A percentile compares a stretch with the other conserved stretches of the same genome.
Evolutionary conservation across 805 yeast species (phyloP).

Genomic region (Alloascoidea africana): DNA sequence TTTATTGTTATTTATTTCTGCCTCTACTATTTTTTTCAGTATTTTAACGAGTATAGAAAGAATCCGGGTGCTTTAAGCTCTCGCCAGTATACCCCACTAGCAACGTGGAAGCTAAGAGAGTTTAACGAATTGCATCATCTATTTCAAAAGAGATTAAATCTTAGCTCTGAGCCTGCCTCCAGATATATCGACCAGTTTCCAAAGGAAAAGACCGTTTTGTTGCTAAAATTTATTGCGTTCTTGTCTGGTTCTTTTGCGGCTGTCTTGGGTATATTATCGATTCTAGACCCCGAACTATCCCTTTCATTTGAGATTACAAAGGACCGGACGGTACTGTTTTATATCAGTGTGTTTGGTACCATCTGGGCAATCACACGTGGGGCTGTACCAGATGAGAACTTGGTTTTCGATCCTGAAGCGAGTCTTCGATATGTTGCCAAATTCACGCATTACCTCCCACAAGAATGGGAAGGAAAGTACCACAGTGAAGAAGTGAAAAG

Average conservation of each 20-base stretch:
- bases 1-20: slow-evolving; percentile 73
- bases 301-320: slow-evolving; percentile 77
- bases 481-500: slow-evolving; percentile 76
- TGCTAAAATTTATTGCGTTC: slow-evolving; percentile 50
- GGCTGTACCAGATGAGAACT: slow-evolving; percentile 45
- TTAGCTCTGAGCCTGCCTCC: slow-evolving; percentile 68
- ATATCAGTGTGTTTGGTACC: slow-evolving; percentile 79
- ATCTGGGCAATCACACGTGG: slow-evolving; percentile 73
- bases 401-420: slow-evolving; percentile 87
- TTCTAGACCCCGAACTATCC: slow-evolving; percentile 82
- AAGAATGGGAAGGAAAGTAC: slow-evolving; percentile 69
- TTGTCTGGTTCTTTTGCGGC: slow-evolving; percentile 84
- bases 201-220: slow-evolving; percentile 44
- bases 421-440: slow-evolving; percentile 67
- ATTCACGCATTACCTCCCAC: slow-evolving; percentile 83
- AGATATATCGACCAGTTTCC: slow-evolving; percentile 88
- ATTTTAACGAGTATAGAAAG: slow-evolving; percentile 83
- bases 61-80: slow-evolving; percentile 75
- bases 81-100: slow-evolving; percentile 84
- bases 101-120: slow-evolving; percentile 91
- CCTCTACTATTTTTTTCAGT: slow-evolving; percentile 71
- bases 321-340: slow-evolving; percentile 72
- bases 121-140: slow-evolving; percentile 87
- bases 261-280: slow-evolving; percentile 59
- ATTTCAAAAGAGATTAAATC: slow-evolving; percentile 61